Evolutionary conservation across 2,329 filamentous ascomycete species (phyloP).

Genomic region (Cladosporium oxysporum): DNA sequence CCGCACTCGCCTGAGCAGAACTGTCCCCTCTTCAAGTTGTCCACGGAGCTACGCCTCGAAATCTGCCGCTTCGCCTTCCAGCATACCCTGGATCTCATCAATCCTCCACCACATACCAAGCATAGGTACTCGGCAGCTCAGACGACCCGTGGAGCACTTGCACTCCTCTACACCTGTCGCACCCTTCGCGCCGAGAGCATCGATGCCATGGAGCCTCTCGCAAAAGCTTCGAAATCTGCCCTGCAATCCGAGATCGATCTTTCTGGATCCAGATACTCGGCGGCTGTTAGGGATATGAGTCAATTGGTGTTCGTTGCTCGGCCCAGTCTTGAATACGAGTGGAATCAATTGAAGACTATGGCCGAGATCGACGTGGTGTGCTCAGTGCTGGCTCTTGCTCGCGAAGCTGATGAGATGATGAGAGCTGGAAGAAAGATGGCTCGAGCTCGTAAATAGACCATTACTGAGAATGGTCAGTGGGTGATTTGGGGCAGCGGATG

Average conservation of each 20-base stretch:
- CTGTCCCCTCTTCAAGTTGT: not conserved
- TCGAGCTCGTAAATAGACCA: not conserved
- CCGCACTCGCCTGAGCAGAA: not conserved
- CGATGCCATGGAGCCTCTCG: not conserved
- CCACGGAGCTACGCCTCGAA: not conserved
- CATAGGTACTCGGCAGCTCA: not conserved
- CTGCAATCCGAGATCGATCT: not conserved
- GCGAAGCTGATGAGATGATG: not conserved
- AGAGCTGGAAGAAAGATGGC: not conserved
- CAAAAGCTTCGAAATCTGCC: not conserved
- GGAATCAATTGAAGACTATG: not conserved
- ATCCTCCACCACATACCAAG: not conserved
- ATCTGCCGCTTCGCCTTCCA: not conserved
- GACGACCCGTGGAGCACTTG: not conserved
- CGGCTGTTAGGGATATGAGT: too few relatives aligned
- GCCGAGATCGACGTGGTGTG: not conserved
- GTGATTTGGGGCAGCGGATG: not conserved
- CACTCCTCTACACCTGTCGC: not conserved
- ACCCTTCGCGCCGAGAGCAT: not conserved
- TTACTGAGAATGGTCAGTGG: not conserved
- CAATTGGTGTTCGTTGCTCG: too few relatives aligned
- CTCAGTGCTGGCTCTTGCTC: not conserved
- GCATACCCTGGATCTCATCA: not conserved
- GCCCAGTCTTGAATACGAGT: too few relatives aligned
- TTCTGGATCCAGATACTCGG: not conserved